Conservation (phyloP, 768 basidiomycete genomes). For the Kondoa subrosea region DNA sequence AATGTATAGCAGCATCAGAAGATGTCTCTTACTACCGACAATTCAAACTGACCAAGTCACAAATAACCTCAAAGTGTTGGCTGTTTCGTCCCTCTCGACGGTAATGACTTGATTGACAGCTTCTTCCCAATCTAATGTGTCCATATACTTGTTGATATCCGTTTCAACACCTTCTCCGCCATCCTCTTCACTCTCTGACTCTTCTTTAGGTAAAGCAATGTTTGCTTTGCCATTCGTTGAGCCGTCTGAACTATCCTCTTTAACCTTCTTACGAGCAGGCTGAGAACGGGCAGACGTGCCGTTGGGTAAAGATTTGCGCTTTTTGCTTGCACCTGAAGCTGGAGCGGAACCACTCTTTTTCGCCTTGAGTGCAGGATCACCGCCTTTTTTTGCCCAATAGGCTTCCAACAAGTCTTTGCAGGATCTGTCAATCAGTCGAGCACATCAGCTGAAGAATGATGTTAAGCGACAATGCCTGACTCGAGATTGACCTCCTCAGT, state of each 20-base stretch:
- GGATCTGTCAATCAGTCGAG: background rate
- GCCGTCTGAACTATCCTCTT: background rate
- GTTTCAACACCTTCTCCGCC: background rate
- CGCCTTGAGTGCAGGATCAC: background rate
- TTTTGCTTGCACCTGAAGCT: background rate
- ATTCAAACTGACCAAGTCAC: background rate
- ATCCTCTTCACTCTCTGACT: background rate
- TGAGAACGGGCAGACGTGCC: background rate
- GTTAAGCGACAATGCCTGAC: background rate
- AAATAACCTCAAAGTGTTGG: background rate
- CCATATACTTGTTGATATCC: background rate
- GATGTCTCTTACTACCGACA: too few species aligned
- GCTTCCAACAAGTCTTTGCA: background rate
- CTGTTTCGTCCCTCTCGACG: background rate
- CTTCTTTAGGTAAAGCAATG: background rate
- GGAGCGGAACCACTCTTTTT: background rate
- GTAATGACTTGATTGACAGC: background rate
- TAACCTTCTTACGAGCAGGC: background rate
- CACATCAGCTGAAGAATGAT: background rate
- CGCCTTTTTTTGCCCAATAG: background rate
- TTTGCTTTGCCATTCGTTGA: background rate
- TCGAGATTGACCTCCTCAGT: background rate
- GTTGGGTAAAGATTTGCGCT: background rate
- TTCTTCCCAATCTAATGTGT: background rate
- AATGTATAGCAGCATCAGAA: background rate